Conservation (phyloP, 1,284 basidiomycete species). For the Sutorius eximius region DNA sequence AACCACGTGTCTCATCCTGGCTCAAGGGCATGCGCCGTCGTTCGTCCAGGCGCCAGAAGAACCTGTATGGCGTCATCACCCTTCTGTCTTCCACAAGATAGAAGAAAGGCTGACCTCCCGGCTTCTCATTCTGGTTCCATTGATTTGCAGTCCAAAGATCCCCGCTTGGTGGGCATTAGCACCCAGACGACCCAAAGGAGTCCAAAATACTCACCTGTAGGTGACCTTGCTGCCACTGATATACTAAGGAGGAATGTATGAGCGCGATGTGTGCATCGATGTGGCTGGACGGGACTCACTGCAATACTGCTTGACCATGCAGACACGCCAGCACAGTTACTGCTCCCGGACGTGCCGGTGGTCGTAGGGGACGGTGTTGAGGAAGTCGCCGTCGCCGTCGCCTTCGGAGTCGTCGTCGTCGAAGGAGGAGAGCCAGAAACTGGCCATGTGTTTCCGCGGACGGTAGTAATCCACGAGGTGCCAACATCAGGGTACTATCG, state of each 20-base stretch:
- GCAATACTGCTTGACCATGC: not conserved
- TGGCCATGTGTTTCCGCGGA: slow-evolving; percentile 30
- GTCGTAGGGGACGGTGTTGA: not conserved
- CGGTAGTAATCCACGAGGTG: slow-evolving; percentile 26
- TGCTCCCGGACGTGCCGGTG: not conserved
- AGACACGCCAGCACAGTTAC: not conserved
- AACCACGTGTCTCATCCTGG: not conserved
- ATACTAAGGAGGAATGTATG: too few relatives aligned
- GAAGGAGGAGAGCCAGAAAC: slow-evolving; percentile 7
- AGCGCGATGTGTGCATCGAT: not conserved
- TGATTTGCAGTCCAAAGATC: not conserved
- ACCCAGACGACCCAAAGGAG: too few relatives aligned
- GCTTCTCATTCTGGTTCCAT: not conserved
- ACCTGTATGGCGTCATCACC: not conserved
- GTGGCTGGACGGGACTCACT: not conserved
- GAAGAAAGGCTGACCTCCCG: not conserved
- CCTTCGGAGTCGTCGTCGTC: too few relatives aligned
- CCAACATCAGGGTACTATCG: slow-evolving; percentile 29
- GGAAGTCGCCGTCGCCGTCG: not conserved
- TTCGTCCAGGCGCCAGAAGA: not conserved
- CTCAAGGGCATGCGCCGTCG: slow-evolving; percentile 6
- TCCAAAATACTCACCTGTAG: too few relatives aligned
- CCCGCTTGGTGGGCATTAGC: too few relatives aligned
- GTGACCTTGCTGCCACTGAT: too few relatives aligned
- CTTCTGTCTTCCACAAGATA: not conserved